Evolutionary conservation across 2,329 filamentous ascomycete genomes (phyloP).

Genomic region (Ophiostoma perfectum): DNA sequence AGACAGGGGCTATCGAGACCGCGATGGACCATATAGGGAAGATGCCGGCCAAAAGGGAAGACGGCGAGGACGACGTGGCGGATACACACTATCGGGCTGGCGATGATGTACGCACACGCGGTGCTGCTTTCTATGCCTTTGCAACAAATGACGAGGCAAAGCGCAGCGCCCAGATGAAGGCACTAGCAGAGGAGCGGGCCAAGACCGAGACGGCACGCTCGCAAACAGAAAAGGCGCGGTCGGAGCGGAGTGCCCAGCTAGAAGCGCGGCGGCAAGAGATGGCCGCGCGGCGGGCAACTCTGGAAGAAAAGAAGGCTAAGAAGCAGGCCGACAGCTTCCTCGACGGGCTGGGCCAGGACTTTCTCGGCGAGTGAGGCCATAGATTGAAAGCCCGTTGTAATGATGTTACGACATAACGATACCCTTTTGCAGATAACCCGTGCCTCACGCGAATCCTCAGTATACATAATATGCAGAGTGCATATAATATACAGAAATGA

Average conservation of each 20-base stretch:
- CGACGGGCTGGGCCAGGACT: slow-evolving; percentile 30
- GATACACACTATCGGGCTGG: slow-evolving; percentile 75
- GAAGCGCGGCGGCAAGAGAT: slow-evolving; percentile 60
- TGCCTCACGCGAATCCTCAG: neutral
- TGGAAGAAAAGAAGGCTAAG: slow-evolving; percentile 42
- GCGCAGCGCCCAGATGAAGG: slow-evolving; percentile 66
- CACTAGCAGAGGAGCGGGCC: slow-evolving; percentile 59
- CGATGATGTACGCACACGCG: slow-evolving; percentile 77
- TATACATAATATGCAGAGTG: neutral
- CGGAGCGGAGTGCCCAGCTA: slow-evolving; percentile 51
- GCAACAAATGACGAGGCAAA: slow-evolving; percentile 68
- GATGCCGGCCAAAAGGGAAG: slow-evolving; percentile 59
- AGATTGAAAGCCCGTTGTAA: no score
- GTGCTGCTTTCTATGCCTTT: slow-evolving; percentile 89
- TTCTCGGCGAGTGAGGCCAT: slow-evolving; percentile 11
- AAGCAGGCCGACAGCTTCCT: slow-evolving; percentile 37
- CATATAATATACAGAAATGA: no score
- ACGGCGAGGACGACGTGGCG: neutral
- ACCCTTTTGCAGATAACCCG: neutral
- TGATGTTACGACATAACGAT: slow-evolving; percentile 11
- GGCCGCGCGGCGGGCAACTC: slow-evolving; percentile 57
- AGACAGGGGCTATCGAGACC: slow-evolving; percentile 69
- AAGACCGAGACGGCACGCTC: slow-evolving; percentile 62
- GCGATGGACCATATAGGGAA: slow-evolving; percentile 53
- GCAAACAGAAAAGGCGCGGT: slow-evolving; percentile 61